Evolutionary conservation across 2,329 filamentous ascomycete species (phyloP), one percentile per base, ranked within the genome.

Genomic region (Chrysosporium queenslandicum): DNA sequence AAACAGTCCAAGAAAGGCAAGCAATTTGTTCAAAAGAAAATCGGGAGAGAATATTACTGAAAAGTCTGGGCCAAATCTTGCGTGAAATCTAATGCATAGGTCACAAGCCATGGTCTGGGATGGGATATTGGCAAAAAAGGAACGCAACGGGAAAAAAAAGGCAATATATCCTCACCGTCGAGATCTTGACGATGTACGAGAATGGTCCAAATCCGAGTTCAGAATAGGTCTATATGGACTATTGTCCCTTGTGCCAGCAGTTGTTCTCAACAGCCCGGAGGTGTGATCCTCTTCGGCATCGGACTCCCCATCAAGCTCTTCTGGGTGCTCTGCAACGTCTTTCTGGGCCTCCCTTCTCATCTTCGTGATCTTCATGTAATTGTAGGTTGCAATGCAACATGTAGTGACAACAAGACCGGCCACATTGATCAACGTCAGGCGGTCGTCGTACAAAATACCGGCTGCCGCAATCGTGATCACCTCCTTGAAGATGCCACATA

Each of bases 401-500:
- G 97, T 87, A 0, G 92, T 98, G 46, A 94, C 82, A n/a, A 94
- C 64, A 11, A 98, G 74, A 6, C 92, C 92, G 14, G 85, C 79
- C 8, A 96, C 74, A 67, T 98, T 98, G 73, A 98, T 81, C 0
- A 83, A 74, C 0, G 90, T 96, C 42, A 98, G 79, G 46, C 79
- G 80, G 66, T 98, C 92, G 61, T 92, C 80, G 73, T 96, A 98
- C 3, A 95, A 82, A 25, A 94, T 68, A 7, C 88, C 86, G 0
- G 91, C 91, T 0, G 88, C 89, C 37, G 81, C 84, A 63, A 98
- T 97, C 12, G 92, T 98, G 52, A 98, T 83, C 37, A 97, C 92
- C 72, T 98, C 92, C 68, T 98, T 98, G 77, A 98, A 97, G 56
- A 98, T 97, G 56, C 92, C 92, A 57, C 90, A 94, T 60, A 98